Evolutionary conservation across 1,139 yeast genomes (phyloP).

Genomic region (Scheffersomyces quercinus): DNA sequence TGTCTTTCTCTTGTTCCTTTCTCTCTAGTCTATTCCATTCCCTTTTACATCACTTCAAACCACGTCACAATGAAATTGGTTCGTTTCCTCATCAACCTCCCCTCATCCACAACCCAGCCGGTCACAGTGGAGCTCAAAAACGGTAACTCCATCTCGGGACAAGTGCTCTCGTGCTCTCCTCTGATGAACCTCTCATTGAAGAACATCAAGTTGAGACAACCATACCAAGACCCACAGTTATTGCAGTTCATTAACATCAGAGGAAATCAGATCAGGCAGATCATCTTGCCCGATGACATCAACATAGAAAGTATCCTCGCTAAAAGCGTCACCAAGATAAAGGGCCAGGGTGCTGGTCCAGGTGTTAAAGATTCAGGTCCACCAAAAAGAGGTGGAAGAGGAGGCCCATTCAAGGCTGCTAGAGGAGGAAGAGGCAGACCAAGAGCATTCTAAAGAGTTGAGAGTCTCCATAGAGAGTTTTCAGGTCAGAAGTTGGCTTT

Average conservation of each 20-base stretch:
- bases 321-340: constrained; percentile 36
- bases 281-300: constrained; percentile 82
- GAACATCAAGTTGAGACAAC: constrained; percentile 75
- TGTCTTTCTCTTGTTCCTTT: background rate
- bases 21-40: background rate
- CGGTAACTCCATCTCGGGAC: constrained; percentile 56
- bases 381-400: constrained; percentile 15
- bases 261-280: constrained; percentile 87
- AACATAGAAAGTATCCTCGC: constrained; percentile 75
- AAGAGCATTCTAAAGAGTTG: constrained; percentile 6
- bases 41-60: background rate
- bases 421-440: constrained; percentile 20
- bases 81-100: constrained; percentile 80
- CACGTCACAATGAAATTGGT: constrained; percentile 40
- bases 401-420: constrained; percentile 12
- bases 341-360: constrained; percentile 46
- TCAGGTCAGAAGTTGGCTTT: too few relatives aligned
- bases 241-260: constrained; percentile 83
- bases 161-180: constrained; percentile 78
- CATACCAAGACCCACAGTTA: constrained; percentile 68
- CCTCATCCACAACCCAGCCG: constrained; percentile 67
- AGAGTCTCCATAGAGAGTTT: too few relatives aligned
- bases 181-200: constrained; percentile 88
- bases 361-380: constrained; percentile 18
- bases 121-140: constrained; percentile 92